A percentile compares a stretch with the other conserved stretches of the same genome.
phyloP scores from a whole-genome alignment of 331 rosid species.

The Malus hybrid region DNA sequence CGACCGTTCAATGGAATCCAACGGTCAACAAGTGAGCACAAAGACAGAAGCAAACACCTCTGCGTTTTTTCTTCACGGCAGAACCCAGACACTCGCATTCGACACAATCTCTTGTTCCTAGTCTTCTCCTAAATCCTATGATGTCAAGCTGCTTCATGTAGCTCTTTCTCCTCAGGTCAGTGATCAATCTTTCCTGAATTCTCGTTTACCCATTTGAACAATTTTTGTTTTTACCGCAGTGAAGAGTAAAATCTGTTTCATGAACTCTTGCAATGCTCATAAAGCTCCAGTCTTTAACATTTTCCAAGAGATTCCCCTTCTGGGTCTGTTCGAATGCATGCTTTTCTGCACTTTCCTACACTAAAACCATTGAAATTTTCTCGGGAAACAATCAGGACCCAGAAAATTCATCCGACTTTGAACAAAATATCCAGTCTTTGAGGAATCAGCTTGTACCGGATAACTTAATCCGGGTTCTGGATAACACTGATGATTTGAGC shows the following conservation, averaged over 20 bases:
- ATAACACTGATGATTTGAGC: slow-evolving; percentile 46
- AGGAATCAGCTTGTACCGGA: slow-evolving; percentile 49
- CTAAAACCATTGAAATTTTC: slow-evolving; percentile 26
- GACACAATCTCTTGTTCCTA: not conserved
- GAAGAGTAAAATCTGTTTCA: not conserved
- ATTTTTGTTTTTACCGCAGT: not conserved
- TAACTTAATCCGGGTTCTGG: slow-evolving; percentile 46
- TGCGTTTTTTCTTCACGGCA: not conserved
- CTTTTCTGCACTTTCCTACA: slow-evolving; percentile 44
- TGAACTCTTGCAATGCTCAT: slow-evolving; percentile 40
- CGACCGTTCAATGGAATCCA: no score
- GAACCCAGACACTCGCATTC: not conserved
- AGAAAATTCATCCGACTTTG: slow-evolving; percentile 34
- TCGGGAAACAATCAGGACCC: slow-evolving; percentile 32
- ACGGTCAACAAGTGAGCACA: no score
- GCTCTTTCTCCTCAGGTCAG: slow-evolving; percentile 25
- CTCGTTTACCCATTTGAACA: not conserved
- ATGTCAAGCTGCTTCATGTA: not conserved
- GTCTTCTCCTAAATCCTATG: not conserved
- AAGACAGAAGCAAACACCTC: not conserved
- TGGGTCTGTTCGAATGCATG: slow-evolving; percentile 34
- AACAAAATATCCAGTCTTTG: slow-evolving; percentile 40
- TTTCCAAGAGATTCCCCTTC: slow-evolving; percentile 39
- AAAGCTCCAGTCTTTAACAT: slow-evolving; percentile 44
- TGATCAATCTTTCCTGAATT: not conserved